Evolutionary conservation across 192 early-diverging fungal species (phyloP), one percentile per base, ranked within the genome.

Genomic region (Entomortierella parvispora): DNA sequence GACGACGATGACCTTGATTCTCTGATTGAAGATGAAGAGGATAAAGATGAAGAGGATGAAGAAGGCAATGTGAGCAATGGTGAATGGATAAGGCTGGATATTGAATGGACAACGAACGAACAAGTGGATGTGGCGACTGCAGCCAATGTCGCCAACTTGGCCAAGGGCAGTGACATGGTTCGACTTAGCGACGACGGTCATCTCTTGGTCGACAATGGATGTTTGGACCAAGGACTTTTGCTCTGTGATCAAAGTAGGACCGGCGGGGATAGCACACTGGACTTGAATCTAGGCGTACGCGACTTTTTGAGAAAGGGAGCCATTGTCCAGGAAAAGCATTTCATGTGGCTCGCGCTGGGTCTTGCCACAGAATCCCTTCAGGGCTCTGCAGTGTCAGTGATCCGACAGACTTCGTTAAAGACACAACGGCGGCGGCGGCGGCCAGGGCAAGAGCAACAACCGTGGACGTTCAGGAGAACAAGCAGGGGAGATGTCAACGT

Each of bases 91-190:
- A 59, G 51, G 31, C 8, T 77, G 48, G 48, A 68, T 29, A 63
- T 77, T 32, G 74, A 68, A 17, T 77, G 74, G 74, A 77, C 74
- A 6, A 68, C 74, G 12, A 62, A 62, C 18, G 65, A 68, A 25
- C 18, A 52, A 46, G 42, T 77, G 7, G 47, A 28, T 2, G 31
- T 47, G n/a, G 8, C 54, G 15, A 62, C 66, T 0, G 37, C 45
- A 11, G 23, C 48, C 2, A 44, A 48, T 37, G 46, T 67, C 18
- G 71, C 65, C 12, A 32, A 22, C 45, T 9, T 76, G 33, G 52
- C 64, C 12, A n/a, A 43, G 29, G 65, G 65, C 9, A 57, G 65
- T 28, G 71, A 65, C 11, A 33, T 66, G 42, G 43, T 76, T n/a
- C 51, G 71, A 15, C 17, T 76, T 25, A 56, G 71, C 20, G 44